Evolutionary conservation across 2,329 filamentous ascomycete species (phyloP).

Genomic region (Tolypocladium guangdongense): DNA sequence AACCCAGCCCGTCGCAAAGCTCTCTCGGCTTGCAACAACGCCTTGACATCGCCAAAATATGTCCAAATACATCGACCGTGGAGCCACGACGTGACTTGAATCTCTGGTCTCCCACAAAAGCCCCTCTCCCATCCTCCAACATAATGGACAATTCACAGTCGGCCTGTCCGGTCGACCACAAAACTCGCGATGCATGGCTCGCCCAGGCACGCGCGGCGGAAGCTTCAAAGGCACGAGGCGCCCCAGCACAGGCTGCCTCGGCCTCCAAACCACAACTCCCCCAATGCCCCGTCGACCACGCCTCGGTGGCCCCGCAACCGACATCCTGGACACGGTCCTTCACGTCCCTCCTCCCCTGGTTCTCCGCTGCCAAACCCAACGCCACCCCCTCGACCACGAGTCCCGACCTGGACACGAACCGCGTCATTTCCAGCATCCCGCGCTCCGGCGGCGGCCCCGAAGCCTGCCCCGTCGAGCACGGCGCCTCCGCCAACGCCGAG

Average conservation of each 20-base stretch:
- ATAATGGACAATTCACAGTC: conserved; percentile 17
- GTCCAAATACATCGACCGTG: no score
- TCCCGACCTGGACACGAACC: conserved; percentile 46
- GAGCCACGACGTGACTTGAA: neutral
- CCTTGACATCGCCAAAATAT: neutral
- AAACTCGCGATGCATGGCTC: conserved; percentile 80
- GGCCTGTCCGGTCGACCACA: conserved; percentile 81
- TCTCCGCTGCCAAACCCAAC: conserved; percentile 16
- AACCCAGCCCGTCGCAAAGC: neutral
- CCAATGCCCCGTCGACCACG: conserved; percentile 24
- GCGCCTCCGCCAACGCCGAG: conserved; percentile 58
- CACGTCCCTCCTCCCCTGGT: conserved; percentile 30
- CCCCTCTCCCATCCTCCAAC: neutral
- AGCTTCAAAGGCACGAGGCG: conserved; percentile 19
- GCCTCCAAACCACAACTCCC: conserved; percentile 3
- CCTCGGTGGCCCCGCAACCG: conserved; percentile 4
- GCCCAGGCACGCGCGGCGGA: conserved; percentile 49
- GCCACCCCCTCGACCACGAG: conserved; percentile 6
- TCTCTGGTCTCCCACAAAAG: neutral
- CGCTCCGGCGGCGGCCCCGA: conserved; percentile 33
- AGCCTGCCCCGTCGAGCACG: conserved; percentile 28
- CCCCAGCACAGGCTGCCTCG: neutral
- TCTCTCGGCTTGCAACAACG: neutral
- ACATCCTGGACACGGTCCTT: conserved; percentile 33
- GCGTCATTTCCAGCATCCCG: conserved; percentile 72